Conservation (phyloP, 352 stramenopile genomes). For the Phytophthora pisi region DNA sequence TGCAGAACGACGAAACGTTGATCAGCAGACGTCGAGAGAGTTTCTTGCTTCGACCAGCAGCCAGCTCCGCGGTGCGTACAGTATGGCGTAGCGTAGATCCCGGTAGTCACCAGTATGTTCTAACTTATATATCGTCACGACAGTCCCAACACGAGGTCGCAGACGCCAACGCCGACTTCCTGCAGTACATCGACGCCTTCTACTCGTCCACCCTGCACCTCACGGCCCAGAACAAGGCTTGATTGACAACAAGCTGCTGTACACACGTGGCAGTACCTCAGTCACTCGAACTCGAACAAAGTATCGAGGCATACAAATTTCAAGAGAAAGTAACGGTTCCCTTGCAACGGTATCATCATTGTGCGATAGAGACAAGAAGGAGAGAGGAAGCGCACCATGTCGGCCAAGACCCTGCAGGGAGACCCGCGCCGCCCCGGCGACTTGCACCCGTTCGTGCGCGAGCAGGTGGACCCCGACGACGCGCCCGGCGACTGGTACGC, state of each 20-base stretch:
- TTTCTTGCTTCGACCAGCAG: conserved; percentile 1
- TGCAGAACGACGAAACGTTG: conserved; percentile 57
- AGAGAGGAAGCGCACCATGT: conserved; percentile 23
- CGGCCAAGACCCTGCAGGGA: conserved; percentile 39
- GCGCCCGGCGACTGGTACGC: conserved; percentile 67
- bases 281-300: conserved; percentile 3
- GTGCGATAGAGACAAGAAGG: conserved; percentile 19
- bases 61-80: neutral
- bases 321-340: neutral
- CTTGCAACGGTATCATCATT: conserved; percentile 5
- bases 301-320: conserved; percentile 5
- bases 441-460: conserved; percentile 74
- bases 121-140: conserved; percentile 1
- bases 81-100: neutral
- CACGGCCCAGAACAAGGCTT: conserved; percentile 35
- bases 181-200: conserved; percentile 74
- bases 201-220: conserved; percentile 57
- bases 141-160: conserved; percentile 5
- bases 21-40: conserved; percentile 41
- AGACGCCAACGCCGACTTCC: conserved; percentile 53
- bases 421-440: conserved; percentile 68
- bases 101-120: neutral
- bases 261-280: conserved; percentile 5
- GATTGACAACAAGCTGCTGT: conserved; percentile 6
- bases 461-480: conserved; percentile 45